These are phyloP conservation scores for Allium fistulosum DNA, from an alignment of 106 monocot species.

Conservation along the genomic window DNA sequence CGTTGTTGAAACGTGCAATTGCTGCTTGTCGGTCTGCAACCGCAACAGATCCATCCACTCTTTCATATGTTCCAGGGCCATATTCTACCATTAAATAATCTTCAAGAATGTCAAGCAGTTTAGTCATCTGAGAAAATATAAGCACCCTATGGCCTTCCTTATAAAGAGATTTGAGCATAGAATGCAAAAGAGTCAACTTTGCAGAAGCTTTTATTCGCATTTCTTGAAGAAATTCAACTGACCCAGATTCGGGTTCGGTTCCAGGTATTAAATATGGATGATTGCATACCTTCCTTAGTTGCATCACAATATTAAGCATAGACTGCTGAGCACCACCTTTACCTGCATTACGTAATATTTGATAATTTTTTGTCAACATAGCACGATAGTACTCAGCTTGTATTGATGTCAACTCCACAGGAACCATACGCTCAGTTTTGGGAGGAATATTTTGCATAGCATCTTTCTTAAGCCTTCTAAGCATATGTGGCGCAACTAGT, in stretches of 20 bases:
- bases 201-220: conserved; percentile 98
- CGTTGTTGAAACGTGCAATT: conserved; percentile 89
- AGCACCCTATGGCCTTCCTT: conserved; percentile 94
- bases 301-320: conserved; percentile 97
- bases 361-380: conserved; percentile 96
- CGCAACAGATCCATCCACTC: conserved; percentile 93
- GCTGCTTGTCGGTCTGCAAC: conserved; percentile 88
- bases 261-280: conserved; percentile 98
- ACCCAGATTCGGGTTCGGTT: conserved; percentile 90
- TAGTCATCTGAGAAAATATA: conserved; percentile 98
- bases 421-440: conserved; percentile 87
- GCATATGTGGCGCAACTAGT: conserved; percentile 94
- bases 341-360: conserved; percentile 79
- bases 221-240: conserved; percentile 82
- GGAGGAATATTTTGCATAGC: conserved; percentile 98
- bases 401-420: conserved; percentile 91
- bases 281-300: conserved; percentile 93
- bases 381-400: conserved; percentile 96
- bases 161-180: conserved; percentile 80
- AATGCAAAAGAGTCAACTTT: conserved; percentile 75
- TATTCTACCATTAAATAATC: conserved; percentile 80
- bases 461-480: conserved; percentile 89
- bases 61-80: conserved; percentile 84
- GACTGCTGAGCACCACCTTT: conserved; percentile 90
- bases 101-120: conserved; percentile 97